Conservation (phyloP, 1,284 basidiomycete genomes). For the Irpex sp. region DNA sequence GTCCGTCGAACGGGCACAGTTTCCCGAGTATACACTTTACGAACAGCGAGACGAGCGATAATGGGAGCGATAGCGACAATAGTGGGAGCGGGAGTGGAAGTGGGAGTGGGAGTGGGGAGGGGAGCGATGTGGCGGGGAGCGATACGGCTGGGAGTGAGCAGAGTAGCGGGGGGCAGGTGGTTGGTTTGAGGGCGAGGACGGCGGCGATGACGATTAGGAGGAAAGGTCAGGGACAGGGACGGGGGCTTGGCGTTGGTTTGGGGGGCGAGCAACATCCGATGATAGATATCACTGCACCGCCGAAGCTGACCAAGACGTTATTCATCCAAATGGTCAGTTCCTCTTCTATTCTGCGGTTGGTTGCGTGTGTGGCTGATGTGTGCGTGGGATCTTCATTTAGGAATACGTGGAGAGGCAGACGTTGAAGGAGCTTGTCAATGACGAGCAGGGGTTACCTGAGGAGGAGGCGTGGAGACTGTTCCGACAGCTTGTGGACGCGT, state of each 20-base stretch:
- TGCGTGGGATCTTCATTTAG: slow-evolving; percentile 31
- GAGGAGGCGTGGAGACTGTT: slow-evolving; percentile 90
- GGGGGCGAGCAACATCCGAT: background rate
- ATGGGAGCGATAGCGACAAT: slow-evolving; percentile 26
- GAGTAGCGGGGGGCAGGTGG: no score
- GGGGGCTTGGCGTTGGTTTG: no score
- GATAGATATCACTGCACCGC: slow-evolving; percentile 20
- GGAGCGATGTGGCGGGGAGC: background rate
- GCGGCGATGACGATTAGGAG: no score
- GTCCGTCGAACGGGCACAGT: slow-evolving; percentile 40
- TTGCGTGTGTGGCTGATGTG: background rate
- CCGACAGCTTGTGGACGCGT: slow-evolving; percentile 89
- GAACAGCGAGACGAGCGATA: slow-evolving; percentile 34
- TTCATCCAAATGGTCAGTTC: slow-evolving; percentile 85
- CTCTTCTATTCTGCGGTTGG: background rate
- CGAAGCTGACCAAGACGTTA: slow-evolving; percentile 57
- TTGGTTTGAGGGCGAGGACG: no score
- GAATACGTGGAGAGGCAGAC: slow-evolving; percentile 89
- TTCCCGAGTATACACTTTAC: slow-evolving; percentile 83
- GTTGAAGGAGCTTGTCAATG: slow-evolving; percentile 77
- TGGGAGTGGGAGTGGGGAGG: background rate
- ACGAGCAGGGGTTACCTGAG: slow-evolving; percentile 64
- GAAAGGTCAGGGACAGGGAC: no score
- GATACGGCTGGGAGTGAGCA: no score
- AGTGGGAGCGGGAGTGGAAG: slow-evolving; percentile 2